Base-by-base conservation (phyloP, 1,139 yeast genomes). In the Diutina scorzettiae region DNA sequence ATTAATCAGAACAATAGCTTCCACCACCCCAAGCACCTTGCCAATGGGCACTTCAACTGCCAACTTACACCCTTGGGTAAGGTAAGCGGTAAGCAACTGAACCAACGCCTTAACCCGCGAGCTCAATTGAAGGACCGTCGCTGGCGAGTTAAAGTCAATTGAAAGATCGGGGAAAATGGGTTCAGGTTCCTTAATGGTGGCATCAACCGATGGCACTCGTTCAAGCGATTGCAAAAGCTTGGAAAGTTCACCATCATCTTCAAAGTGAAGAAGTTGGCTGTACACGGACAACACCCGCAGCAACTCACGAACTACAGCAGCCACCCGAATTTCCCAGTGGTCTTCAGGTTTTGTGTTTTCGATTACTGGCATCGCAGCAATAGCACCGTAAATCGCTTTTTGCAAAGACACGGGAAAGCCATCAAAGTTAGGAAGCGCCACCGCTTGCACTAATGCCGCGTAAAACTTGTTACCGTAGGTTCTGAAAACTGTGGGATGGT, bases 31-130 rank as follows among this genome's bases (percentile, higher is more conserved):
- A 12, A 25, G 31, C 7, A 27, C 40, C 4, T 8, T 8, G 3
- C 40, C 40, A 18, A 37, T n/a, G 31, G 40, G 40, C 12, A 37
- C 40, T 25, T 37, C 24, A 16, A 37, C 40, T 3, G 40, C 17
- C 4, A 27, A 7, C 40, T 25, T 27, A 12, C 18, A 16, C 12
- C 31, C 31, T 17, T 25, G 40, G 11, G 31, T 25, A 6, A 37
- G 17, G 24, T 37, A 37, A 9, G 40, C 40, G 8, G 17, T 16
- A 11, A 37, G 24, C 23, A 37, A 27, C 3, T 14, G n/a, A n/a
- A 20, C 2, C 3, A 34, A 16, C 28, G 25, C 12, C 29, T 34
- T 23, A n/a, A 34, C 27, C 5, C 39, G 27, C n/a, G 19, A 4
- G 28, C 39, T 23, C 9, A 34, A 7, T 11, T 18, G 32, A 7